Percentiles rank a stretch among this genome's conserved stretches.
phyloP scores from a whole-genome alignment of 106 monocot species.

The Phalaenopsis equestris region DNA sequence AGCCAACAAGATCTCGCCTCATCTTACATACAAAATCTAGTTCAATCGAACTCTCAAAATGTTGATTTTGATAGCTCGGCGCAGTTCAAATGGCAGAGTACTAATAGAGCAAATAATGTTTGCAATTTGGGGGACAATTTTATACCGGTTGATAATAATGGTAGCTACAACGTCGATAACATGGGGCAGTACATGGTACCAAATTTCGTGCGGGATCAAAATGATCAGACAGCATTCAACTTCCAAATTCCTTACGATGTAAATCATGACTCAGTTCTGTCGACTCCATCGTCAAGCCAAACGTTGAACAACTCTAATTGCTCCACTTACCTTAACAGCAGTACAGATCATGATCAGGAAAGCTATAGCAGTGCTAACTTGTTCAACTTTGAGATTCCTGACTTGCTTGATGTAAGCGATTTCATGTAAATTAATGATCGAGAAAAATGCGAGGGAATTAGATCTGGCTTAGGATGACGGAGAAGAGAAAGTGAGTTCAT shows the following conservation, averaged over 20 bases:
- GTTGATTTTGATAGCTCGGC: neutral
- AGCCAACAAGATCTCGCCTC: neutral
- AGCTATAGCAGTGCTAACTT: slow-evolving; percentile 23
- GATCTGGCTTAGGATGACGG: too few species aligned
- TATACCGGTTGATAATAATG: neutral
- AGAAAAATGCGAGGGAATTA: neutral
- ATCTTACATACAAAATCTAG: neutral
- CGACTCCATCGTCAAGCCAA: slow-evolving; percentile 32
- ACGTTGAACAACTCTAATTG: slow-evolving; percentile 7
- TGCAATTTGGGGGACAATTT: neutral
- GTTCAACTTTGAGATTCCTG: slow-evolving; percentile 42
- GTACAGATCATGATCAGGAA: slow-evolving; percentile 32
- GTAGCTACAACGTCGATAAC: too few species aligned
- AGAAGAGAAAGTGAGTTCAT: neutral
- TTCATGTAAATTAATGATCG: slow-evolving; percentile 22
- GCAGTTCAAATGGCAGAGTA: slow-evolving; percentile 9
- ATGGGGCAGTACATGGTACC: neutral
- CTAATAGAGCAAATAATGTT: neutral
- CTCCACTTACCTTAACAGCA: slow-evolving; percentile 20
- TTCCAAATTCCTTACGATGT: slow-evolving; percentile 7
- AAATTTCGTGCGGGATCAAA: neutral
- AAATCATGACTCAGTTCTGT: slow-evolving; percentile 16
- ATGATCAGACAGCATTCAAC: neutral
- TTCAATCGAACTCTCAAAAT: neutral
- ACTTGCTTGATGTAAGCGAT: slow-evolving; percentile 34